Conservation (phyloP, 768 basidiomycete genomes). For the Agaricus subrufescens region DNA sequence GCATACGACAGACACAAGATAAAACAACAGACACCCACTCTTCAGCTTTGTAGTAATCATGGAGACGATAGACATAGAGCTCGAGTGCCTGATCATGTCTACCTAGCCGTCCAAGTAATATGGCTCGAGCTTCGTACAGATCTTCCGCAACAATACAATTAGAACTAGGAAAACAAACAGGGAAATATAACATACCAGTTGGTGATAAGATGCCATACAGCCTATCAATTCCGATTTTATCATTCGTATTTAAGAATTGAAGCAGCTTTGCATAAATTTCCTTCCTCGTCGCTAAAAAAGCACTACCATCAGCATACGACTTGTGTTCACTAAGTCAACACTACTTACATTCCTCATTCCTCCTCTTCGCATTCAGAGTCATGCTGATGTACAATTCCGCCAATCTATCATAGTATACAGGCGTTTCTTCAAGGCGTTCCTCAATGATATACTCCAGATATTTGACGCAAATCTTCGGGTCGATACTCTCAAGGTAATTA, state of each 20-base stretch:
- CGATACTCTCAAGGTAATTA: conserved; percentile 70
- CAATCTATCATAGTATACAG: conserved; percentile 82
- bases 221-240: conserved; percentile 70
- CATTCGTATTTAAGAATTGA: conserved; percentile 67
- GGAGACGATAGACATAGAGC: conserved; percentile 85
- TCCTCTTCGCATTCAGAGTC: conserved; percentile 53
- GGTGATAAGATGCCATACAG: conserved; percentile 77
- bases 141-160: conserved; percentile 37
- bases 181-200: conserved; percentile 50
- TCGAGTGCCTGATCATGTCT: conserved; percentile 94
- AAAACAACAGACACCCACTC: conserved; percentile 44
- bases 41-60: conserved; percentile 85
- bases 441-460: conserved; percentile 86
- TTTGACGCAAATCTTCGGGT: conserved; percentile 61
- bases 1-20: background rate
- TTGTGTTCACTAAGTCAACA: background rate
- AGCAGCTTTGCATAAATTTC: conserved; percentile 68
- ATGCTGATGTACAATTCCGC: conserved; percentile 81
- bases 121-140: conserved; percentile 86
- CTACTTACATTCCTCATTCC: conserved; percentile 51
- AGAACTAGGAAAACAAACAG: background rate
- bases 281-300: conserved; percentile 37
- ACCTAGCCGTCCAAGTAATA: conserved; percentile 84
- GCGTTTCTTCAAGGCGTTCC: conserved; percentile 61
- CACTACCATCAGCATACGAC: conserved; percentile 1